phyloP scores from a whole-genome alignment of 257 asterid genomes.

The Solanum etuberosum region DNA sequence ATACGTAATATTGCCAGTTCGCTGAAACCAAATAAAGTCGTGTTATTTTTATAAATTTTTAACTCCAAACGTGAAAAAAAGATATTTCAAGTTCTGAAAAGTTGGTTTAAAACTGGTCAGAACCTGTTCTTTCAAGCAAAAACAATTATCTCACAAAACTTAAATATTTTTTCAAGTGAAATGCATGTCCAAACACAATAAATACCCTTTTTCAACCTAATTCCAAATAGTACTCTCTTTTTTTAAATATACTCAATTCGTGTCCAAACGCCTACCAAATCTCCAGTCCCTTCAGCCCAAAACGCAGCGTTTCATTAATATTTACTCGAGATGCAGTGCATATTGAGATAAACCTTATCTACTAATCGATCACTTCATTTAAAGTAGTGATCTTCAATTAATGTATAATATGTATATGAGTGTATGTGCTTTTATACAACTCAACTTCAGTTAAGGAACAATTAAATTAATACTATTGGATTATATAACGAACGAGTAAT shows the following conservation, averaged over 20 bases:
- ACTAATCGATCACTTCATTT: background rate
- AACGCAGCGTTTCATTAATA: background rate
- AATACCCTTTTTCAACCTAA: background rate
- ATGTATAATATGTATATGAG: background rate
- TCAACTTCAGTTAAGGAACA: background rate
- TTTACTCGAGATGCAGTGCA: background rate
- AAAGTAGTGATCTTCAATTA: background rate
- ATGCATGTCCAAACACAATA: background rate
- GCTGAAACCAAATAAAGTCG: constrained; percentile 32
- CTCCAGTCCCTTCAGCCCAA: background rate
- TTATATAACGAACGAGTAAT: background rate
- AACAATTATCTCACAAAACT: background rate
- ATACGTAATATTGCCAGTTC: constrained; percentile 49
- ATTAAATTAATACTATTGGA: background rate
- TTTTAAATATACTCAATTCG: background rate
- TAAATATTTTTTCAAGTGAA: background rate
- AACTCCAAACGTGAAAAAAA: background rate
- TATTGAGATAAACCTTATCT: background rate
- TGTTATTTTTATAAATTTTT: background rate
- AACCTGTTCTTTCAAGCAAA: background rate
- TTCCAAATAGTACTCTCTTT: background rate
- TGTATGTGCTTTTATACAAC: background rate
- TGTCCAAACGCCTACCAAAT: background rate
- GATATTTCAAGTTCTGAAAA: background rate
- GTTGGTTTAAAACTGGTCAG: background rate